Evolutionary conservation across 2,329 filamentous ascomycete species (phyloP).

Genomic region (Verticillium longisporum): DNA sequence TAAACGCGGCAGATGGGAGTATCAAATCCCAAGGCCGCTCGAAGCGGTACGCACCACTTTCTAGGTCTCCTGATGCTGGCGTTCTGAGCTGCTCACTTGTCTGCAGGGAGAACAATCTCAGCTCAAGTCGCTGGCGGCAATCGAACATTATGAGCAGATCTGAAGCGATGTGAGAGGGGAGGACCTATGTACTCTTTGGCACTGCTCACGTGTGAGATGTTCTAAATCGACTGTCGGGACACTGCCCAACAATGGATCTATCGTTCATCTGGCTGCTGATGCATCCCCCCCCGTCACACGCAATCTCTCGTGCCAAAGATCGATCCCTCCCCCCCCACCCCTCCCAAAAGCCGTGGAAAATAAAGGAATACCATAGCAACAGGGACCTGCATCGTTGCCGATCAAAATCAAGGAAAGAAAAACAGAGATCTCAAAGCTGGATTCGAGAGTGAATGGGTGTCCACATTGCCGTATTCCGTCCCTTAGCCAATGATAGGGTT

Average conservation of each 20-base stretch:
- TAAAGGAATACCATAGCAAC: no score
- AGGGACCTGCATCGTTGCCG: no score
- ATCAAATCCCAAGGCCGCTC: background rate
- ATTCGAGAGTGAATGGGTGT: no score
- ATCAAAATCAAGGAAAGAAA: no score
- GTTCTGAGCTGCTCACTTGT: background rate
- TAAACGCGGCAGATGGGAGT: background rate
- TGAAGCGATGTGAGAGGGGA: background rate
- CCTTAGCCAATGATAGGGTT: background rate
- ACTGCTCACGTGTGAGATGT: background rate
- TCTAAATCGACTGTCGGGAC: background rate
- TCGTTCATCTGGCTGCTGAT: no score
- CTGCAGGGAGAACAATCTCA: background rate
- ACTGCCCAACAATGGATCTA: no score
- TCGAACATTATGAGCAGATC: background rate
- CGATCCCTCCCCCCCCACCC: no score
- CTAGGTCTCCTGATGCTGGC: background rate
- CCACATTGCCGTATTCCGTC: no score
- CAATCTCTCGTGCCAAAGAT: no score
- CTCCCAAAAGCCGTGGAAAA: no score
- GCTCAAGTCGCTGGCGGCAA: background rate
- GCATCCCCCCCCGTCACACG: no score
- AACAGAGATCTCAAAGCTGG: no score
- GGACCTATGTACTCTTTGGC: background rate
- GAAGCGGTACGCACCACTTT: background rate